These are phyloP conservation scores for Paracoccidioides lutzii DNA, from an alignment of 2,329 filamentous ascomycete species.

Conservation along the genomic window DNA sequence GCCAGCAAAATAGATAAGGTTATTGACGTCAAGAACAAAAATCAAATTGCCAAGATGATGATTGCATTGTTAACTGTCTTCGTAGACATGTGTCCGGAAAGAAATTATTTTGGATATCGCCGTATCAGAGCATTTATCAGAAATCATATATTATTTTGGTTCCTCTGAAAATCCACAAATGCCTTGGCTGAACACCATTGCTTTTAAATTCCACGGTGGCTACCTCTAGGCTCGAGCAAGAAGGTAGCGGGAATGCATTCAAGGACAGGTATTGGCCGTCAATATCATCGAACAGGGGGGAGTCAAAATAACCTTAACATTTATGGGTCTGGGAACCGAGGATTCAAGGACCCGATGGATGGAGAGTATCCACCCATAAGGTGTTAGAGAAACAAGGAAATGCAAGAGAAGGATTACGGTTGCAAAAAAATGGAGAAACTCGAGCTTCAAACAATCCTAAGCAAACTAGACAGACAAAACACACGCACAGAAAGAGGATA, in stretches of 20 bases:
- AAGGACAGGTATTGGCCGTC: not conserved
- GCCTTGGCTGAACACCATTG: too few relatives aligned
- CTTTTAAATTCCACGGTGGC: too few relatives aligned
- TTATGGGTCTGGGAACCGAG: not conserved
- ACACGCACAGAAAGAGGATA: not conserved
- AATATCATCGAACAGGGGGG: conserved; percentile 1
- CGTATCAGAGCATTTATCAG: too few relatives aligned
- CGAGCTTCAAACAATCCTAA: not conserved
- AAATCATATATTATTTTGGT: too few relatives aligned
- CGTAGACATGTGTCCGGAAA: not conserved
- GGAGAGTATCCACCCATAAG: not conserved
- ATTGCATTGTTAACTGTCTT: not conserved
- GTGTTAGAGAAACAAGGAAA: not conserved
- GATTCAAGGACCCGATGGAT: not conserved
- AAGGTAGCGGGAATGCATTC: too few relatives aligned
- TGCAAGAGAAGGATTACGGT: not conserved
- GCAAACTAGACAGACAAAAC: not conserved
- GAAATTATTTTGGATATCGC: not conserved
- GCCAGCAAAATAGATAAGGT: not conserved
- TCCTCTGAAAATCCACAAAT: too few relatives aligned
- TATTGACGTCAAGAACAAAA: not conserved
- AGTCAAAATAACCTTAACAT: conserved; percentile 3
- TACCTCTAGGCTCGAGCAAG: too few relatives aligned
- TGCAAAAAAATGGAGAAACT: not conserved
- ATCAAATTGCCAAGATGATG: not conserved